Percentiles rank a stretch among this genome's conserved stretches.
Evolutionary conservation across 2,329 filamentous ascomycete genomes (phyloP).

Genomic region (Sporothrix variecibatus): DNA sequence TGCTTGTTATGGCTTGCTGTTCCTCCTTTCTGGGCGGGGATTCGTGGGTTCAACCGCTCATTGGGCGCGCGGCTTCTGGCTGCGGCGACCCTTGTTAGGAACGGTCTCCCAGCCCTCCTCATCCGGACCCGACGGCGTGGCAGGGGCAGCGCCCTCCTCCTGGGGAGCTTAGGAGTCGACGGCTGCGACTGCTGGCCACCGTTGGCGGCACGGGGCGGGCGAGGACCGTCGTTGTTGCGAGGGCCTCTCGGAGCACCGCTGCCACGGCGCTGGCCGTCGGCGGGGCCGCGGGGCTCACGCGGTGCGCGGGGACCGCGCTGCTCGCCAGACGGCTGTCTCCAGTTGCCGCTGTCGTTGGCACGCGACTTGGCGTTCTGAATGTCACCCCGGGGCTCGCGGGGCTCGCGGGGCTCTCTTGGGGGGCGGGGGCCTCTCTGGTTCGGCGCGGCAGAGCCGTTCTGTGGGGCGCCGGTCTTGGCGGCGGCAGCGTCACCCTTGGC

Average conservation of each 20-base stretch:
- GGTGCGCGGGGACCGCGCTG: slow-evolving; percentile 42
- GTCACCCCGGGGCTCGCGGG: slow-evolving; percentile 46
- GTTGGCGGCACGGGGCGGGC: slow-evolving; percentile 54
- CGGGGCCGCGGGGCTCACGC: slow-evolving; percentile 41
- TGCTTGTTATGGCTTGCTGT: slow-evolving; percentile 3
- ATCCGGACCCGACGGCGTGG: slow-evolving; percentile 37
- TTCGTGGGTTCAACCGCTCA: background rate
- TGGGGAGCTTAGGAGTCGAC: slow-evolving; percentile 36
- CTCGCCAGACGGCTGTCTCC: slow-evolving; percentile 57
- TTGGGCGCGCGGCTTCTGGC: slow-evolving; percentile 33
- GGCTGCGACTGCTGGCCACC: slow-evolving; percentile 39
- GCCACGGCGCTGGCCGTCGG: slow-evolving; percentile 37
- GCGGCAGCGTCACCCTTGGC: slow-evolving; percentile 28
- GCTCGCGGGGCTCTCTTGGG: slow-evolving; percentile 39
- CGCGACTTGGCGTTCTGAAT: slow-evolving; percentile 54
- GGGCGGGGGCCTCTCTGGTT: slow-evolving; percentile 33
- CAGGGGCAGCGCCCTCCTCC: slow-evolving; percentile 36
- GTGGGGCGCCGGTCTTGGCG: slow-evolving; percentile 28
- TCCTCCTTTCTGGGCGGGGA: slow-evolving; percentile 2
- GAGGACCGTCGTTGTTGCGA: slow-evolving; percentile 49
- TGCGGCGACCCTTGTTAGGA: slow-evolving; percentile 44
- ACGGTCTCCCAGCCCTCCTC: slow-evolving; percentile 69
- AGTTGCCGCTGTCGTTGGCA: slow-evolving; percentile 60
- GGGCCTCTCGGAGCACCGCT: slow-evolving; percentile 47
- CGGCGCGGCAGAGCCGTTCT: slow-evolving; percentile 33